These are phyloP conservation scores for Paramecium primaurelia DNA, from an alignment of 73 alveolate genomes.

Conservation along the genomic window DNA sequence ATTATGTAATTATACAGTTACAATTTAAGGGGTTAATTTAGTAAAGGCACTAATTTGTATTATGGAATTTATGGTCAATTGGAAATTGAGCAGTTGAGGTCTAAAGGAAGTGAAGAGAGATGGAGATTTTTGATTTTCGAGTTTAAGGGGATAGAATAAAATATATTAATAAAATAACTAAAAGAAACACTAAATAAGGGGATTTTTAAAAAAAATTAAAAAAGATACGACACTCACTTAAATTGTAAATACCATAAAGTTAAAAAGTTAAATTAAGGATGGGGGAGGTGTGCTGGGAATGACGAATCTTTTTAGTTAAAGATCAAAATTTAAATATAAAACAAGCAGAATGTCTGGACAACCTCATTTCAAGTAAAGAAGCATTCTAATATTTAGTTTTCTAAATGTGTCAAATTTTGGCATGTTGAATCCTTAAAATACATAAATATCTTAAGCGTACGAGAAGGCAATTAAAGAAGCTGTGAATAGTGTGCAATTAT, in stretches of 20 bases:
- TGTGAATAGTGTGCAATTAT: neutral
- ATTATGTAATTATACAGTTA: neutral
- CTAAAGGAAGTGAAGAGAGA: neutral
- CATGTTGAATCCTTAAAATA: neutral
- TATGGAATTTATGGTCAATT: neutral
- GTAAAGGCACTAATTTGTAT: neutral
- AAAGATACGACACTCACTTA: neutral
- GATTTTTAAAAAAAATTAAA: conserved; percentile 12
- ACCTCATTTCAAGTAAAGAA: neutral
- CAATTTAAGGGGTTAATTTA: neutral
- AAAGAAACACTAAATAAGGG: neutral
- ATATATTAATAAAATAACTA: neutral
- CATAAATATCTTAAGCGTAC: neutral
- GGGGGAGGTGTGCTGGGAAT: conserved; percentile 1
- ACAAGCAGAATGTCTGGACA: conserved; percentile 3
- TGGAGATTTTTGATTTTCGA: neutral
- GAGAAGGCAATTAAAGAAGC: conserved; percentile 19
- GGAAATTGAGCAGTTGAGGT: neutral
- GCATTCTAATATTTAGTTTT: conserved; percentile 10
- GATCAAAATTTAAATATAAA: conserved; percentile 2
- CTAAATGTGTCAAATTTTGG: neutral
- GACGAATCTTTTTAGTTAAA: neutral
- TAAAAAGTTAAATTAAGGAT: neutral
- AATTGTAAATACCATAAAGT: conserved; percentile 19
- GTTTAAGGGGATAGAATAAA: neutral